Evolutionary conservation across 371 early-diverging fungal species (phyloP), one percentile per base, ranked within the genome.

Genomic region (Mortierella sp.): DNA sequence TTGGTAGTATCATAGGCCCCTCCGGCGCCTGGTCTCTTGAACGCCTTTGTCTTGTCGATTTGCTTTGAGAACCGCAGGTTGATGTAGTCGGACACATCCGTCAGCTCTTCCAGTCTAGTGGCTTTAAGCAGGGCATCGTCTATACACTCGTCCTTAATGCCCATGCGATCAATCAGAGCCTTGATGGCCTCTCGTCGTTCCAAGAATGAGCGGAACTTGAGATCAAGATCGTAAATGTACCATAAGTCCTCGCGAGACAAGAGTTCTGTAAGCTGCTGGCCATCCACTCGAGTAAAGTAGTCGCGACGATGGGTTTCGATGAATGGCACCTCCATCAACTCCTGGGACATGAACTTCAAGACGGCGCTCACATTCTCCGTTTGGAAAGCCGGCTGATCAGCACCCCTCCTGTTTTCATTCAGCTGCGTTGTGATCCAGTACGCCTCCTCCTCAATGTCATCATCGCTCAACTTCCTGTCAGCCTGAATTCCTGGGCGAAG

Each of bases 311-410:
- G 95, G 19, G 86, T 85, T 39, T 86, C 84, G 63, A 98, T 93
- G 71, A 91, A 96, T 7, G 98, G 98, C 10, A 98, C 96, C 79
- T 98, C 98, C 53, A 91, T 83, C 56, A 87, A 84, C 52, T 94
- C 92, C 28, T 84, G 80, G 14, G 88, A 87, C 58, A 95, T 81
- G 67, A 94, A 93, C 56, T 83, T 83, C 39, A 96, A 81, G 30
- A 94, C 91, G 16, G 78, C 61, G 41, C 58, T 72, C 7, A 88
- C 69, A 21, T 72, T 66, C 16, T 63, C 66, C 23, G 54, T 62
- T 27, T 62, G 67, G 62, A 69, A 64, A 13, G 61, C 54, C 10
- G 72, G 66, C 30, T 61, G 72, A 27, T 72, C 72, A 16, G 68
- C 68, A 23, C 69, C 79, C 57, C 79, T 67, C 48, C 79, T 61